phyloP scores from a whole-genome alignment of 208 protist species.

The Naegleria gruberi region DNA sequence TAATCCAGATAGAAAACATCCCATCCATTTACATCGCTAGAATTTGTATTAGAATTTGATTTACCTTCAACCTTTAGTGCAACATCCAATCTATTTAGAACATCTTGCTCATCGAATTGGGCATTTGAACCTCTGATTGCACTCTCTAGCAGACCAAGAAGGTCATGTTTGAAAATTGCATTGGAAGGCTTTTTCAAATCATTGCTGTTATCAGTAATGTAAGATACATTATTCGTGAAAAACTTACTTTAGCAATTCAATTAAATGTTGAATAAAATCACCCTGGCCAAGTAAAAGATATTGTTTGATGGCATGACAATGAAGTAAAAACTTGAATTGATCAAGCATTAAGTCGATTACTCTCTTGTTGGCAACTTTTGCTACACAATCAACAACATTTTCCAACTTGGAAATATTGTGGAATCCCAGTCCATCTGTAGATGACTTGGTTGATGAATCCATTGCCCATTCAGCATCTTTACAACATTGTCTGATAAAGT shows the following conservation, averaged over 20 bases:
- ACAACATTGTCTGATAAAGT: conserved; percentile 57
- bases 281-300: conserved; percentile 64
- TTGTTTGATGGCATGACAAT: conserved; percentile 46
- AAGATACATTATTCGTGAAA: not conserved
- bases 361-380: conserved; percentile 21
- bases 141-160: conserved; percentile 46
- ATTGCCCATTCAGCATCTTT: conserved; percentile 19
- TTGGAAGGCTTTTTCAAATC: conserved; percentile 38
- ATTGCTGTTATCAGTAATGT: not conserved
- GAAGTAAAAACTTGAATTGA: conserved; percentile 43
- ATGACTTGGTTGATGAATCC: not conserved
- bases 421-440: not conserved
- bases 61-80: conserved; percentile 26
- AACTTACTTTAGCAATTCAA: conserved; percentile 42
- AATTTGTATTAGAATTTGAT: not conserved
- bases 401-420: not conserved
- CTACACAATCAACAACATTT: not conserved
- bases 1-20: conserved; percentile 64
- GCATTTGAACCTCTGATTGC: conserved; percentile 46
- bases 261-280: conserved; percentile 62
- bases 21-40: conserved; percentile 42
- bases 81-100: conserved; percentile 55
- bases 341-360: conserved; percentile 43
- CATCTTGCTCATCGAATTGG: conserved; percentile 44
- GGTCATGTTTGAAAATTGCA: conserved; percentile 43